Base-by-base conservation (phyloP, 257 asterid genomes). In the Primulina eburnea region DNA sequence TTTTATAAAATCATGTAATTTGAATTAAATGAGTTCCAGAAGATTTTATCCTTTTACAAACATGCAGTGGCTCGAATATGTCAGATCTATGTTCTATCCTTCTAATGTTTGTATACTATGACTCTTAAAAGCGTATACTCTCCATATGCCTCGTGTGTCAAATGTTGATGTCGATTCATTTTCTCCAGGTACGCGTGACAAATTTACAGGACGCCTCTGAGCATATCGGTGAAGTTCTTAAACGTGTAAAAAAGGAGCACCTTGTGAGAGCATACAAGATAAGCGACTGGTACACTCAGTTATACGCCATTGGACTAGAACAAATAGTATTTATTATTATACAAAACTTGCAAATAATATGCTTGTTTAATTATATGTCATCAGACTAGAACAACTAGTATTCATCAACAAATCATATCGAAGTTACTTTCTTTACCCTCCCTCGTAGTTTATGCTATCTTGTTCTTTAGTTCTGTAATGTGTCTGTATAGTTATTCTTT, bases 191-290 rank as follows among this genome's bases (percentile, higher is more conserved):
- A 34, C 92, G 96, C 18, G 96, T 94, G 65, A 91, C 97, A 20
- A 94, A 94, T 79, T 81, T 94, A 87, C 86, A 76, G 20, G 99
- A 94, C 89, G 97, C 97, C 72, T 20, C 97, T 5, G 97, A 94
- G 83, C 99, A 94, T 80, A 94, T 94, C 43, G 96, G 97, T 21
- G 96, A 94, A 81, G 97, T 91, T 78, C 76, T 94, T 78, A 85
- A 78, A 61, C 96, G 99, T 7, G 97, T 93, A 38, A 93, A 93
- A 77, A 89, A 80, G 84, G 90, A 89, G 81, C 96, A 87, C 77
- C 86, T 94, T 18, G 40, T 66, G 69, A 86, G 96, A 82, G 97
- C 99, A 40, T 94, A 94, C 72, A 94, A 88, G 79, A 89, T 94
- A 71, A 62, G 73, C 6, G 77, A 82, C 74, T 91, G 99, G 99